Conservation (phyloP, 805 yeast species). For the Debaryomyces hansenii region DNA sequence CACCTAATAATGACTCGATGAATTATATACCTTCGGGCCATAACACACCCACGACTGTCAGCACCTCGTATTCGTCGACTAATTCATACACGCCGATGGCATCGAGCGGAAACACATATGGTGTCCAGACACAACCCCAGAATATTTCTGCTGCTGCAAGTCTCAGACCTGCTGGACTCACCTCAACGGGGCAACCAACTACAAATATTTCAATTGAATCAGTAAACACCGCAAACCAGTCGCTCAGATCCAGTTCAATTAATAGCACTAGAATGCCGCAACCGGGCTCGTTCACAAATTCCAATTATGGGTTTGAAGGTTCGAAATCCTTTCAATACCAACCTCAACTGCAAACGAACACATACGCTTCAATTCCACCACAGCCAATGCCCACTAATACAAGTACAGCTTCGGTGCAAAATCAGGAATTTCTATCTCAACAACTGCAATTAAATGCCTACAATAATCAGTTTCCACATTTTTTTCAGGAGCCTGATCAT, state of each 20-base stretch:
- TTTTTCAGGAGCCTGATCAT: conserved; percentile 34
- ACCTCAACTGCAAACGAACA: background rate
- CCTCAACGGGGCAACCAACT: conserved; percentile 49
- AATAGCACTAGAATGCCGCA: conserved; percentile 3
- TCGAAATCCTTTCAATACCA: conserved; percentile 4
- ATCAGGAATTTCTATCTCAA: conserved; percentile 3
- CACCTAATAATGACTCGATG: conserved; percentile 13
- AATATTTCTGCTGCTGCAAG: conserved; percentile 6
- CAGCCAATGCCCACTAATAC: conserved; percentile 2
- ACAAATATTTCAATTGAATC: conserved; percentile 53
- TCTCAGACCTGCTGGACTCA: conserved; percentile 12
- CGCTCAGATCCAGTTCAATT: conserved; percentile 6
- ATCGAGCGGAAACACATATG: conserved; percentile 9
- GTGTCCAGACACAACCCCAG: conserved; percentile 11
- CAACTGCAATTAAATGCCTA: background rate
- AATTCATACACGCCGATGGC: conserved; percentile 34
- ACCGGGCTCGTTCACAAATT: background rate
- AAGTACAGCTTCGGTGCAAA: conserved; percentile 5
- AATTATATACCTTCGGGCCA: conserved; percentile 42
- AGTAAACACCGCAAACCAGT: conserved; percentile 25
- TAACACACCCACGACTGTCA: conserved; percentile 43
- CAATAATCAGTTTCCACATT: background rate
- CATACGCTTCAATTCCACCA: background rate
- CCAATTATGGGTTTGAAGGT: background rate
- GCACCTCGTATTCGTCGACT: conserved; percentile 43